Evolutionary conservation across 129 eudicot genomes (phyloP), one percentile per base, ranked within the genome.

Genomic region (Logfia minima): DNA sequence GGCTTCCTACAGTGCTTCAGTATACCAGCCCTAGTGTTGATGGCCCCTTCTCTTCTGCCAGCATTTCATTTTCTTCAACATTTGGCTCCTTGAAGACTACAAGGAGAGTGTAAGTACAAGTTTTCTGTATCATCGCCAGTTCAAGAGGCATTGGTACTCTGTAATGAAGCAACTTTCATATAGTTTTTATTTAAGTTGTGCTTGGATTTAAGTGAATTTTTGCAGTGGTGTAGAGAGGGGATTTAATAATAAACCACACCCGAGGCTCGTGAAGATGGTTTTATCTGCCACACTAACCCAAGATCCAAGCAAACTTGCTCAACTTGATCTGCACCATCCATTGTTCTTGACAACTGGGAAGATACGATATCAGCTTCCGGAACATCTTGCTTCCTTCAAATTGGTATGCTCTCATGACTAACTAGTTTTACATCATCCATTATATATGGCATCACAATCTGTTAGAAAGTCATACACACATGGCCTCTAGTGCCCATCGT

Each of bases 161-260:
- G 37, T 39, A 48, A 28, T 28, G n/a, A 51, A 66, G 17, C 65
- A 76, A 51, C 23, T 61, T 35, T 8, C 66, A 9, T 73, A 58
- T 56, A 32, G 26, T 21, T 71, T 79, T 76, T 72, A 32, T 45
- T 69, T 29, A 9, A 69, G 9, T 55, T 73, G 14, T 43, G 70
- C 62, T 74, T 74, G 55, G n/a, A 63, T 18, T 35, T 6, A 52
- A 73, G 60, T 34, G 66, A 71, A 45, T 51, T 85, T 59, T 55
- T 88, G 79, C 87, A 93, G 98, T 68, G 95, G 92, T 45, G 91
- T 87, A n/a, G 98, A 93, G 80, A 87, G 97, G 84, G 97, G 97
- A 13, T 93, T 90, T 59, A 93, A 88, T 75, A 87, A 84, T 26
- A 90, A 82, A 68, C 56, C 85, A 23, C 77, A 76, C 63, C 98